Evolutionary conservation across 805 yeast genomes (phyloP).

Genomic region (Pichia manshurica): DNA sequence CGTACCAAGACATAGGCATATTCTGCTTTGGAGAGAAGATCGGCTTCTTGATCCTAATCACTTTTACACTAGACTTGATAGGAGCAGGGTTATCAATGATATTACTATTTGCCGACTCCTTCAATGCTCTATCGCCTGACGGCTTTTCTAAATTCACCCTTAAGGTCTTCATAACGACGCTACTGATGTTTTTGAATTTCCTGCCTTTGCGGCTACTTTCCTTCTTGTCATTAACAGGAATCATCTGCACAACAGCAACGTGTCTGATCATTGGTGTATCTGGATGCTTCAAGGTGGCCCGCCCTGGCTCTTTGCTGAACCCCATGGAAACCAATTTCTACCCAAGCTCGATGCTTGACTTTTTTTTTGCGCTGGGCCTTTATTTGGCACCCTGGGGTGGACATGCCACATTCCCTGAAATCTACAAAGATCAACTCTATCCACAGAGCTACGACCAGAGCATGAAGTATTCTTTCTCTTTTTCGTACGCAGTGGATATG

Average conservation of each 20-base stretch:
- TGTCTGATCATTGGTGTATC: constrained; percentile 52
- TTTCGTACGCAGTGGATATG: constrained; percentile 55
- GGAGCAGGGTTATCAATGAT: constrained; percentile 58
- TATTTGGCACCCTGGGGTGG: constrained; percentile 83
- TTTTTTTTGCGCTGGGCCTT: constrained; percentile 59
- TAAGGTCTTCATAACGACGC: constrained; percentile 36
- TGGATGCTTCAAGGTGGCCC: constrained; percentile 52
- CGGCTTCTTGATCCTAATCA: constrained; percentile 39
- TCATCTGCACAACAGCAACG: constrained; percentile 60
- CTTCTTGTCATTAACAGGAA: constrained; percentile 64
- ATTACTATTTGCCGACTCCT: constrained; percentile 56
- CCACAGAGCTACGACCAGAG: constrained; percentile 53
- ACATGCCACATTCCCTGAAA: constrained; percentile 72
- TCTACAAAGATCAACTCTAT: constrained; percentile 65
- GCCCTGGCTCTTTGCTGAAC: constrained; percentile 70
- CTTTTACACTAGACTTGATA: constrained; percentile 51
- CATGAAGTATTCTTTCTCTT: constrained; percentile 51
- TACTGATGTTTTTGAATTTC: constrained; percentile 46
- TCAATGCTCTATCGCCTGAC: constrained; percentile 42
- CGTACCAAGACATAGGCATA: constrained; percentile 58
- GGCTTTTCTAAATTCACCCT: constrained; percentile 32
- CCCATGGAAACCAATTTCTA: constrained; percentile 62
- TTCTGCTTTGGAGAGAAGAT: constrained; percentile 42
- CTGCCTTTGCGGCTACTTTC: constrained; percentile 71
- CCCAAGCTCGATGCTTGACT: constrained; percentile 49